These are phyloP conservation scores for Fraxinus velutina DNA, from an alignment of 305 asterid species.

Conservation along the genomic window DNA sequence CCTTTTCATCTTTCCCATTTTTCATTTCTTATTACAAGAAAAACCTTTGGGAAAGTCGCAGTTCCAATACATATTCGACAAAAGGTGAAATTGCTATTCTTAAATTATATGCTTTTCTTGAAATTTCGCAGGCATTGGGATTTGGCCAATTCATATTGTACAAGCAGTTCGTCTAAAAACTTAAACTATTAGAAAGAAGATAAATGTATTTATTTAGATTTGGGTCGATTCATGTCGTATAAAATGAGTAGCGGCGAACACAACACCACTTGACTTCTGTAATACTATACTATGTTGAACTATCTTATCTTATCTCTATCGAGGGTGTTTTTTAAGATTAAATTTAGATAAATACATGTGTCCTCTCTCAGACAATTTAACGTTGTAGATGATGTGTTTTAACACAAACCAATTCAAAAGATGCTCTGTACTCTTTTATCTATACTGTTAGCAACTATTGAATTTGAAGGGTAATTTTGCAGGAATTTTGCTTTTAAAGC, in stretches of 20 bases:
- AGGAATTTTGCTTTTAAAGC: constrained; percentile 12
- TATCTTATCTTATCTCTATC: background rate
- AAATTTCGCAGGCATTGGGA: background rate
- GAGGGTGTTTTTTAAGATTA: background rate
- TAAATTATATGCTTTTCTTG: background rate
- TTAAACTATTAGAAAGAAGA: background rate
- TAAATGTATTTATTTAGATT: background rate
- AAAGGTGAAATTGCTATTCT: background rate
- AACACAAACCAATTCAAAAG: background rate
- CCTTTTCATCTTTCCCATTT: constrained; percentile 27
- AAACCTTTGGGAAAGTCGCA: constrained; percentile 13
- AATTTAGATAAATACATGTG: background rate
- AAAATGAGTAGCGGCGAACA: background rate
- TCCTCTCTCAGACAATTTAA: background rate
- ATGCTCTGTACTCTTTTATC: background rate
- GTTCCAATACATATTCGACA: background rate
- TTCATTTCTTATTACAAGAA: background rate
- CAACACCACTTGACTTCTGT: background rate
- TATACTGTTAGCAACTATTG: background rate
- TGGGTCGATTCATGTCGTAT: background rate
- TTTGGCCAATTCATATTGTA: background rate
- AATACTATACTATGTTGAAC: background rate
- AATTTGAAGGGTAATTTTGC: constrained; percentile 2
- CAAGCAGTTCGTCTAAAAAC: background rate
- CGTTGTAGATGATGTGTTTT: background rate